Percentiles rank a stretch among this genome's conserved stretches.
phyloP scores from a whole-genome alignment of 2,329 filamentous ascomycete genomes.

The Penicillium sp. region DNA sequence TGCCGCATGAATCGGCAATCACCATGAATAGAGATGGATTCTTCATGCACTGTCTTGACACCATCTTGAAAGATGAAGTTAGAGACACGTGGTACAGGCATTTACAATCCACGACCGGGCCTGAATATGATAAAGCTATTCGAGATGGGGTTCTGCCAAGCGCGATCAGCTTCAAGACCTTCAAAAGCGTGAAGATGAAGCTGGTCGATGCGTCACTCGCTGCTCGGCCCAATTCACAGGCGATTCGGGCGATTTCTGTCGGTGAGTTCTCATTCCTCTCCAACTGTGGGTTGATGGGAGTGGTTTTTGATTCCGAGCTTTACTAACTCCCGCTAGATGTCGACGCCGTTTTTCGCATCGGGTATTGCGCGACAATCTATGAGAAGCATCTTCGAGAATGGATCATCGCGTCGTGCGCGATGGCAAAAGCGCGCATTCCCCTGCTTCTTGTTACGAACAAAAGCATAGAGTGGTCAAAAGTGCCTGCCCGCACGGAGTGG shows the following conservation, averaged over 20 bases:
- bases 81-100: background rate
- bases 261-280: slow-evolving; percentile 9
- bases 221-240: slow-evolving; percentile 7
- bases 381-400: slow-evolving; percentile 16
- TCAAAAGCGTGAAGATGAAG: slow-evolving; percentile 13
- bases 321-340: slow-evolving; percentile 15
- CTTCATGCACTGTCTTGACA: background rate
- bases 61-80: background rate
- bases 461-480: slow-evolving; percentile 3
- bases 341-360: slow-evolving; percentile 27
- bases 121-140: slow-evolving; percentile 5
- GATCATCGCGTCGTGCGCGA: slow-evolving; percentile 20
- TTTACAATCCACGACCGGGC: background rate
- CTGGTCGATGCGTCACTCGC: slow-evolving; percentile 13
- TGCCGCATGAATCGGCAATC: background rate
- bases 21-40: background rate
- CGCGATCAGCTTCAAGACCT: slow-evolving; percentile 15
- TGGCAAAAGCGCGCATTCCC: slow-evolving; percentile 22
- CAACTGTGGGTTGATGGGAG: background rate
- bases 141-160: slow-evolving; percentile 1
- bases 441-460: slow-evolving; percentile 14
- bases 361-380: slow-evolving; percentile 1
- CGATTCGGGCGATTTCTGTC: slow-evolving; percentile 17
- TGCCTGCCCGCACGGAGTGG: slow-evolving; percentile 2
- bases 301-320: background rate